phyloP scores from a whole-genome alignment of 1,284 basidiomycete genomes.

The Inonotus obliquus region DNA sequence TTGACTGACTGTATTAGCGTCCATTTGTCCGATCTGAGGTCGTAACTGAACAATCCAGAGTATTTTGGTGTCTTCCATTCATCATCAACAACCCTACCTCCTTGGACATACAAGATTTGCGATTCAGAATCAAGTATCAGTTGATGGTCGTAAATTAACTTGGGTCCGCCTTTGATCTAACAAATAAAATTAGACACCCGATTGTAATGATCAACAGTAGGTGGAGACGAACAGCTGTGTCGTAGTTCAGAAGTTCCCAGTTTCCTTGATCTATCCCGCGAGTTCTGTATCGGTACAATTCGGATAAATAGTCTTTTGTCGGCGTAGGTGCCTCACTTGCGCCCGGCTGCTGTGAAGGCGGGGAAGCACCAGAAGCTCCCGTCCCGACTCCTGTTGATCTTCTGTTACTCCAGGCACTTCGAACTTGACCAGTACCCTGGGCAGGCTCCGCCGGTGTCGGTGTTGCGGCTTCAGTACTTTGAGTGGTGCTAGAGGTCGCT shows the following conservation, averaged over 20 bases:
- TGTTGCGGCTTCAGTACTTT: neutral
- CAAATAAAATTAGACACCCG: neutral
- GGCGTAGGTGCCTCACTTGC: neutral
- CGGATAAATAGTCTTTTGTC: constrained; percentile 33
- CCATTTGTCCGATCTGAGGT: constrained; percentile 60
- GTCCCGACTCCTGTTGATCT: constrained; percentile 13
- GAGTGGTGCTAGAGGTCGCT: neutral
- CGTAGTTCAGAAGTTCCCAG: constrained; percentile 62
- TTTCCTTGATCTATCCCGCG: constrained; percentile 51
- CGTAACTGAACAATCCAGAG: constrained; percentile 68
- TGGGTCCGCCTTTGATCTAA: constrained; percentile 64
- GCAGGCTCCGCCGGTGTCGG: neutral
- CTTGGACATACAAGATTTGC: constrained; percentile 74
- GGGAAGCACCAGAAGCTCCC: constrained; percentile 13
- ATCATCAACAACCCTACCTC: constrained; percentile 68
- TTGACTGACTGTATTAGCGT: constrained; percentile 52
- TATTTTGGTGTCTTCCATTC: constrained; percentile 54
- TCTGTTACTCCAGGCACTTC: constrained; percentile 11
- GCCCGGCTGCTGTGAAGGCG: neutral
- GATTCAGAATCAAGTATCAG: constrained; percentile 72
- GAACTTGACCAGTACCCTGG: constrained; percentile 2
- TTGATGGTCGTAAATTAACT: constrained; percentile 76
- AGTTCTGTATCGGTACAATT: constrained; percentile 70
- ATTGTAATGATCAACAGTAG: neutral
- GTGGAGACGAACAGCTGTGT: constrained; percentile 50